These are phyloP conservation scores for Ustilago hordei DNA, from an alignment of 1,284 basidiomycete species.

Conservation along the genomic window DNA sequence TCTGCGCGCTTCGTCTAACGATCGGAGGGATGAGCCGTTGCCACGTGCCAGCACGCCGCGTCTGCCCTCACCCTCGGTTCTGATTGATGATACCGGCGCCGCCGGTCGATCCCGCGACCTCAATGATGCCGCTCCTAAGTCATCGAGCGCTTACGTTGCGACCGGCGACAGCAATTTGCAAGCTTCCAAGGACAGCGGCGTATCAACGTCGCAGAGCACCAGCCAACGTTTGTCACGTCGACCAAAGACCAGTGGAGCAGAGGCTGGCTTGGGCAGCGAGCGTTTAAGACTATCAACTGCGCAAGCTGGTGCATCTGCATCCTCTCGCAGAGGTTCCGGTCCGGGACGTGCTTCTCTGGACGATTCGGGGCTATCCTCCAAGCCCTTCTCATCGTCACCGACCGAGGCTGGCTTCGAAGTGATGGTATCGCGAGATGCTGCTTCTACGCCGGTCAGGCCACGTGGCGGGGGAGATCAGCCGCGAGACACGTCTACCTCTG, in stretches of 20 bases:
- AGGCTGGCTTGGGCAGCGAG: constrained; percentile 21
- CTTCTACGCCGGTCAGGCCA: constrained; percentile 13
- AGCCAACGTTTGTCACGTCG: constrained; percentile 25
- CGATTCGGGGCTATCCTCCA: constrained; percentile 16
- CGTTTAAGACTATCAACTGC: constrained; percentile 7
- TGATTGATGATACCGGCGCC: not conserved
- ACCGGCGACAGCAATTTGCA: not conserved
- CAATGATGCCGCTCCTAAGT: not conserved
- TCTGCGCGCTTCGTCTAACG: constrained; percentile 17
- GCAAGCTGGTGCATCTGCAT: not conserved
- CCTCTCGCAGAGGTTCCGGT: constrained; percentile 7
- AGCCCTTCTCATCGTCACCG: constrained; percentile 22
- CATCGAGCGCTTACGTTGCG: not conserved
- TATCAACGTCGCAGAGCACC: constrained; percentile 19
- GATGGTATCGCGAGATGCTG: constrained; percentile 16
- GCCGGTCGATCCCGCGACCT: constrained; percentile 5
- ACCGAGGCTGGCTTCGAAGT: constrained; percentile 21
- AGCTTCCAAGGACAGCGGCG: constrained; percentile 2
- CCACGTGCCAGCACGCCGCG: constrained; percentile 38
- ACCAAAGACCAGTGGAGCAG: constrained; percentile 38
- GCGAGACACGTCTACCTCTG: not conserved
- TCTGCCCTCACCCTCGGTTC: constrained; percentile 19
- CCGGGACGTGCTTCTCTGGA: constrained; percentile 37
- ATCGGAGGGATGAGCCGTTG: constrained; percentile 19
- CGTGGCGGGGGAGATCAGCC: constrained; percentile 11